Evolutionary conservation across 2,329 filamentous ascomycete genomes (phyloP), one percentile per base, ranked within the genome.

Genomic region (Tolypocladium inflatum): DNA sequence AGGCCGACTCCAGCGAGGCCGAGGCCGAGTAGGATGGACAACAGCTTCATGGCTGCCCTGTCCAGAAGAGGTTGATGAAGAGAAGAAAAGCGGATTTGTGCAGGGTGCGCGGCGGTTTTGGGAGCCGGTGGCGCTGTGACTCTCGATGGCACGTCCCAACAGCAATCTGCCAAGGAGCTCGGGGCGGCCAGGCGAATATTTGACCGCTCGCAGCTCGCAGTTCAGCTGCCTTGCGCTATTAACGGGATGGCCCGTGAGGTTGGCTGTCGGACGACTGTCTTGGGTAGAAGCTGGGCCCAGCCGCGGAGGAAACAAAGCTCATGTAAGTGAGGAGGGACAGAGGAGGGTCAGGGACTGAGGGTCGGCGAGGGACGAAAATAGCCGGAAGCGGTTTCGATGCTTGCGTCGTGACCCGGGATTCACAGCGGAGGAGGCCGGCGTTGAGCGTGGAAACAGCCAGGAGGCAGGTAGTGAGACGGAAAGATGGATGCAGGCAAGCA

Each of bases 1-100:
- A 62, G 39, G n/a, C 56, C 60, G 11, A 58, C 48, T 7, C 57
- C 51, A 8, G 52, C 52, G 6, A 62, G 52, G 11, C 58, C 58
- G 19, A 61, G 42, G 37, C 56, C 51, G 33, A 56, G 23, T 4
- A 63, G 39, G 11, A 60, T 10, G 15, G 53, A 33, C 19, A 42
- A 23, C 23, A 42, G 43, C 57, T 55, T 58, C 57, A 58, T 58
- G 56, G 55, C 42, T 26, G 26, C 11, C 26, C 5, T 10, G 41
- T 19, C 5, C 19, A 51, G 43, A 33, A 5, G 48, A 17, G 13
- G 43, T 33, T 37, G 39, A 48, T 54, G 50, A 19, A n/a, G 53
- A 5, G 10, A 26, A 54, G 4, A 7, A 7, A 13, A 13, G 10
- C 13, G 10, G 5, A n/a, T 21, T 15, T 9, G 30, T 19, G 10